phyloP scores from a whole-genome alignment of 495 filamentous ascomycete genomes.

The Daldinia vernicosa region DNA sequence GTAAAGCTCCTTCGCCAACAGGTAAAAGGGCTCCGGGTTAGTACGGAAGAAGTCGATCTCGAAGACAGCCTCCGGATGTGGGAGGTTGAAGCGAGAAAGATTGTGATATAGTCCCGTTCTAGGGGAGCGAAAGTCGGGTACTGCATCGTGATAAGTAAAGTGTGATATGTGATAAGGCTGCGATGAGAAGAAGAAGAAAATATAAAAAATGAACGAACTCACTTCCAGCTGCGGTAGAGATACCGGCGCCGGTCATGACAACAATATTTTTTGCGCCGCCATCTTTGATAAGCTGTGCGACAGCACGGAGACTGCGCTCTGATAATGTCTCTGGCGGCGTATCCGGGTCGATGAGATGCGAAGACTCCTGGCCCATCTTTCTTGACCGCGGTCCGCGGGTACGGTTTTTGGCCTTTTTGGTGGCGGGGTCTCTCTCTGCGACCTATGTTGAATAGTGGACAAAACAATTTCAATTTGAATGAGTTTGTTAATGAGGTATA shows the following conservation, averaged over 20 bases:
- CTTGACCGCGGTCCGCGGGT: conserved; percentile 34
- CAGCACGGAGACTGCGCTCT: conserved; percentile 70
- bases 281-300: conserved; percentile 79
- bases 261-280: conserved; percentile 74
- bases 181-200: background rate
- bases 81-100: conserved; percentile 81
- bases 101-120: conserved; percentile 84
- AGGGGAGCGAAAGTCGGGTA: conserved; percentile 81
- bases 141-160: conserved; percentile 49
- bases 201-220: conserved; percentile 31
- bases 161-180: background rate
- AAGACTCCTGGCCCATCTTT: conserved; percentile 59
- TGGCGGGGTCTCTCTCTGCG: conserved; percentile 43
- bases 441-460: conserved; percentile 33
- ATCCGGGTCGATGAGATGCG: conserved; percentile 66
- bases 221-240: conserved; percentile 68
- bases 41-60: conserved; percentile 85
- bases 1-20: conserved; percentile 87
- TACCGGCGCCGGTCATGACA: conserved; percentile 77
- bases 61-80: conserved; percentile 81
- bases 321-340: conserved; percentile 70
- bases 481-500: background rate
- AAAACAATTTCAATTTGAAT: background rate
- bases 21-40: conserved; percentile 91
- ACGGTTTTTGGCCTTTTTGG: conserved; percentile 45